Percentiles rank a stretch among this genome's conserved stretches.
Conservation (phyloP, 768 basidiomycete species). For the Rhodotorula kratochvilovae region DNA sequence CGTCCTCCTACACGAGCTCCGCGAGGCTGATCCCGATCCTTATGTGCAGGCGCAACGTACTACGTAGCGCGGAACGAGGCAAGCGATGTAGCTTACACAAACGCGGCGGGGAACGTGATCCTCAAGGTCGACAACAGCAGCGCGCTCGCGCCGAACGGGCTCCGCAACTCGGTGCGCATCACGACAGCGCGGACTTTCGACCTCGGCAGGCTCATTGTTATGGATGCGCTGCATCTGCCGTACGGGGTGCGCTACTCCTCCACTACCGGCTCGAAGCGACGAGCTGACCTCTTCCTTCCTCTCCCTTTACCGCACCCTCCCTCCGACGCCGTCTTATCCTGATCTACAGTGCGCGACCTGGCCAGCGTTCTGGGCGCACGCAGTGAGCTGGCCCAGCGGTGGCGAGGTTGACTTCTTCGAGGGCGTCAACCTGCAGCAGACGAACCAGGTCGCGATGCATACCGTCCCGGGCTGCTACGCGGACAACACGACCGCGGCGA, state of each 20-base stretch:
- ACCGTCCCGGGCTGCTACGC: conserved; percentile 52
- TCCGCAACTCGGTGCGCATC: conserved; percentile 43
- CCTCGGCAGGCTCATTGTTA: conserved; percentile 38
- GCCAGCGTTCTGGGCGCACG: conserved; percentile 37
- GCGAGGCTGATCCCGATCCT: not conserved
- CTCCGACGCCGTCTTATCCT: too few relatives aligned
- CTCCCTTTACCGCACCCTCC: too few relatives aligned
- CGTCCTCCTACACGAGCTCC: not conserved
- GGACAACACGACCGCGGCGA: not conserved
- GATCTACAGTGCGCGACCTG: conserved; percentile 46
- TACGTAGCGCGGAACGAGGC: conserved; percentile 3
- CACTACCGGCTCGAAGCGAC: not conserved
- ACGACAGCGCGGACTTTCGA: conserved; percentile 32
- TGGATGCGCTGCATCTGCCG: conserved; percentile 49
- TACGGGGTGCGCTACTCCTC: conserved; percentile 49
- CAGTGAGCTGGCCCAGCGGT: conserved; percentile 31
- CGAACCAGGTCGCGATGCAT: conserved; percentile 71
- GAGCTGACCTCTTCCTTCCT: not conserved
- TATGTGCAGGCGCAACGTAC: conserved; percentile 1
- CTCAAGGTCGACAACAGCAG: conserved; percentile 35
- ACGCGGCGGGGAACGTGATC: conserved; percentile 12
- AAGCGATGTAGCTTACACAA: conserved; percentile 4
- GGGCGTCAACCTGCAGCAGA: conserved; percentile 64
- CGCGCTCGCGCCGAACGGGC: conserved; percentile 30
- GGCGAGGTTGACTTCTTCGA: conserved; percentile 75